Evolutionary conservation across 1,284 basidiomycete species (phyloP), one percentile per base, ranked within the genome.

Genomic region (Heterobasidion annosum): DNA sequence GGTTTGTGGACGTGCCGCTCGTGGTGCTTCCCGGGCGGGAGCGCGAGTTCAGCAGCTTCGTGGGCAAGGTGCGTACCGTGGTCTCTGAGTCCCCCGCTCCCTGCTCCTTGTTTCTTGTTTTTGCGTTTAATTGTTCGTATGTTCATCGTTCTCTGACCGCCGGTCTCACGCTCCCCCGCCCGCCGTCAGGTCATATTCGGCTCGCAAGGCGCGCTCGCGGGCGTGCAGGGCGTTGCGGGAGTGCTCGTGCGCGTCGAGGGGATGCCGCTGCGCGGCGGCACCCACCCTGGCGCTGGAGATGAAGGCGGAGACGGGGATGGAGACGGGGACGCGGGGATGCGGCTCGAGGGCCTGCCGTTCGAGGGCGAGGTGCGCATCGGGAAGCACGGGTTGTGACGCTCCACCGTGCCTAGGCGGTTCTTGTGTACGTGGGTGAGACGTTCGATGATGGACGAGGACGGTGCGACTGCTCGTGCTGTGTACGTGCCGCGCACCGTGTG

Each of bases 21-120:
- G 71, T 88, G 55, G 85, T 91, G 15, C 70, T 91, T 1, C 85
- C 87, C 0, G 87, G 88, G 3, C 75, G 88, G 48, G 76, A 88
- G 65, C 78, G 75, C 56, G 78, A 86, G 59, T 88, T 91, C 59
- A 81, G 83, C 56, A 73, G 75, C 56, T 91, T 91, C 58, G 78
- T 91, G 15, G 70, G 76, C 59, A 91, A 90, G 81, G 87, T 85
- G 51, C 15, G 70, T 58, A 25, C 13, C 57, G 48, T 33, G 10
- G 34, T 35, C 55, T 57, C 42, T 37, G 25, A 18, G 18, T 54
- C 47, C 52, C 16, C 2, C 16, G 44, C 16, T 9, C 3, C 44
- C 43, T 43, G 13, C 3, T 8, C 13, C 18, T 51, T 44, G 15
- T 58, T 5, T 34, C 25, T 25, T 7, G 6, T 40, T 40, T n/a